Percentiles rank a stretch among this genome's conserved stretches.
These are phyloP conservation scores for Podaxis mareebaensis DNA, from an alignment of 768 basidiomycete genomes.

Conservation along the genomic window DNA sequence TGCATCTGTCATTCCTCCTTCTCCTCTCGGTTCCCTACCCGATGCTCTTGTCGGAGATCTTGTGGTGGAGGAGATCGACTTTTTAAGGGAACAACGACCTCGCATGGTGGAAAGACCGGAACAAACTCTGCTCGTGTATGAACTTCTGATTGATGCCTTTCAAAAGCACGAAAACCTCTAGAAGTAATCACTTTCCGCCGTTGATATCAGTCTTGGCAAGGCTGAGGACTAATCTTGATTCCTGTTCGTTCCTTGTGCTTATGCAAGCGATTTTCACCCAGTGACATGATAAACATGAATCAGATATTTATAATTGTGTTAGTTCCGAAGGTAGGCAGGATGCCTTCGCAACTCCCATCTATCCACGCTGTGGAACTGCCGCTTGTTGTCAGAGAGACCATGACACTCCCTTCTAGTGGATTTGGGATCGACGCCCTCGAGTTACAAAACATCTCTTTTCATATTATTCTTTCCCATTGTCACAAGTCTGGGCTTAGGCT, in stretches of 20 bases:
- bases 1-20: slow-evolving; percentile 38
- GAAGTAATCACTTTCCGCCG: background rate
- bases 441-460: background rate
- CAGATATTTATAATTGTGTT: background rate
- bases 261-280: background rate
- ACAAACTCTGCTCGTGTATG: slow-evolving; percentile 67
- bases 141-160: slow-evolving; percentile 42
- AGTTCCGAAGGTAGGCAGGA: background rate
- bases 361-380: background rate
- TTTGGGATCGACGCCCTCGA: background rate
- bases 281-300: background rate
- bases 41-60: slow-evolving; percentile 50
- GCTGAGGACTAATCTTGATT: background rate
- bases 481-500: background rate
- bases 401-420: background rate
- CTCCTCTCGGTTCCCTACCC: slow-evolving; percentile 62
- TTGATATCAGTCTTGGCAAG: background rate
- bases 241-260: background rate
- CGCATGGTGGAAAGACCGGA: slow-evolving; percentile 79
- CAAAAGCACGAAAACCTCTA: slow-evolving; percentile 5
- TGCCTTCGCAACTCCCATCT: slow-evolving; percentile 8
- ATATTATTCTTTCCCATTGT: background rate
- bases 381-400: background rate
- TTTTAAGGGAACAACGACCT: slow-evolving; percentile 76
- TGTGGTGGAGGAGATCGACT: slow-evolving; percentile 73